These are phyloP conservation scores for Salvia hispanica DNA, from an alignment of 257 asterid genomes.

Conservation along the genomic window DNA sequence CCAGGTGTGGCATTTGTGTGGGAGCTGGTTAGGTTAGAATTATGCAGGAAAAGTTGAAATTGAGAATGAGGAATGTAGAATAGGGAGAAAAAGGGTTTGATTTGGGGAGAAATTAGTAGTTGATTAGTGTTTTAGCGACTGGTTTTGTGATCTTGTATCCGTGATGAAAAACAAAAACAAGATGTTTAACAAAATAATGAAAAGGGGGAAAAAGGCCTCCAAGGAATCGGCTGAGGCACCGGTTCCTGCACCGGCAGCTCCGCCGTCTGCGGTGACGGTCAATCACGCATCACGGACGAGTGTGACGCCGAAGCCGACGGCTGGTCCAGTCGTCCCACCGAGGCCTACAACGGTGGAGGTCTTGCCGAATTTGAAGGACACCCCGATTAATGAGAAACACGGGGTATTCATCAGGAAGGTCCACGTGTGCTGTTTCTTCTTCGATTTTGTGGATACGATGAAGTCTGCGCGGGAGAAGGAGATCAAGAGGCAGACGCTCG, in stretches of 20 bases:
- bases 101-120: constrained; percentile 18
- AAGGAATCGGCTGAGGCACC: constrained; percentile 60
- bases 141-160: not conserved
- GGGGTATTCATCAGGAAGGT: constrained; percentile 70
- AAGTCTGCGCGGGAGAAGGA: constrained; percentile 89
- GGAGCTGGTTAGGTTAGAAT: constrained; percentile 29
- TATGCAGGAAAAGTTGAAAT: constrained; percentile 17
- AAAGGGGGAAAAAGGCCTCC: constrained; percentile 62
- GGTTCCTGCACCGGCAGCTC: constrained; percentile 39
- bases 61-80: not conserved
- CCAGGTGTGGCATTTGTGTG: constrained; percentile 29
- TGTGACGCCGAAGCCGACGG: constrained; percentile 23
- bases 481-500: constrained; percentile 85
- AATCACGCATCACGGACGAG: constrained; percentile 49
- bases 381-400: constrained; percentile 62
- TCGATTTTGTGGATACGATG: constrained; percentile 70
- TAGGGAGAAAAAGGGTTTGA: constrained; percentile 5
- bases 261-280: constrained; percentile 46
- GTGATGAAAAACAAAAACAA: constrained; percentile 27
- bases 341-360: constrained; percentile 76
- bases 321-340: constrained; percentile 38
- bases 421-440: constrained; percentile 66
- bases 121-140: constrained; percentile 25
- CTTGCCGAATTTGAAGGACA: constrained; percentile 70
- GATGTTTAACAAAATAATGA: constrained; percentile 70